These are phyloP conservation scores for Nemania sp. DNA, from an alignment of 2,329 filamentous ascomycete species.

Conservation along the genomic window DNA sequence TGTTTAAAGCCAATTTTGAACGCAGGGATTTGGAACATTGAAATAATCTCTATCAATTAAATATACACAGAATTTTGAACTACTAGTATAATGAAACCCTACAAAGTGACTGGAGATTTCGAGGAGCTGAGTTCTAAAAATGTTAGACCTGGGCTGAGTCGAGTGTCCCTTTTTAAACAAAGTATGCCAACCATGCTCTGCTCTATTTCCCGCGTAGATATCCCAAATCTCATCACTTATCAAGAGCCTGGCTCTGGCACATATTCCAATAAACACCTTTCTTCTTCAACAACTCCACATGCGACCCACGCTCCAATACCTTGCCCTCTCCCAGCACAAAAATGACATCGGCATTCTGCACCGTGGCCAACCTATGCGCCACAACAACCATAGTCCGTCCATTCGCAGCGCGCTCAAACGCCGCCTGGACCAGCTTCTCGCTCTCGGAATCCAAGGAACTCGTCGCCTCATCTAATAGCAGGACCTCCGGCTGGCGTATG, in stretches of 20 bases:
- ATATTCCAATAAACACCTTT: constrained; percentile 61
- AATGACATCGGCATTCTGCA: constrained; percentile 79
- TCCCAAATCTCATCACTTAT: constrained; percentile 42
- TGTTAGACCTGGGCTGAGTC: too few relatives aligned
- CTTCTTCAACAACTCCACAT: constrained; percentile 54
- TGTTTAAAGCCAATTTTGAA: too few relatives aligned
- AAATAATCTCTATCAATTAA: too few relatives aligned
- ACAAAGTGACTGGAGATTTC: too few relatives aligned
- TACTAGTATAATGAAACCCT: too few relatives aligned
- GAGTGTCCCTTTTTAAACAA: background rate
- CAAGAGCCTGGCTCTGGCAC: constrained; percentile 63
- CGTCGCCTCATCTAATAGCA: constrained; percentile 75
- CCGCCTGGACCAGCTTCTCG: constrained; percentile 62
- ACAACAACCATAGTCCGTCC: constrained; percentile 73
- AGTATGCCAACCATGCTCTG: too few relatives aligned
- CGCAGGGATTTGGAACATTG: too few relatives aligned
- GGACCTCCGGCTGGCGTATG: constrained; percentile 64
- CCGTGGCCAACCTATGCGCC: constrained; percentile 75
- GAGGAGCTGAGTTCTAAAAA: too few relatives aligned
- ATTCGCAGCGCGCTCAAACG: constrained; percentile 65
- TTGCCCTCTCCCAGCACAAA: constrained; percentile 73
- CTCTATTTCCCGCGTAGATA: too few relatives aligned
- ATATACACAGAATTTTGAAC: too few relatives aligned
- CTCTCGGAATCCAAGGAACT: constrained; percentile 66
- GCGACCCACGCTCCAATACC: constrained; percentile 58